Evolutionary conservation across 2,329 filamentous ascomycete species (phyloP).

Genomic region (Alternaria brassicae): DNA sequence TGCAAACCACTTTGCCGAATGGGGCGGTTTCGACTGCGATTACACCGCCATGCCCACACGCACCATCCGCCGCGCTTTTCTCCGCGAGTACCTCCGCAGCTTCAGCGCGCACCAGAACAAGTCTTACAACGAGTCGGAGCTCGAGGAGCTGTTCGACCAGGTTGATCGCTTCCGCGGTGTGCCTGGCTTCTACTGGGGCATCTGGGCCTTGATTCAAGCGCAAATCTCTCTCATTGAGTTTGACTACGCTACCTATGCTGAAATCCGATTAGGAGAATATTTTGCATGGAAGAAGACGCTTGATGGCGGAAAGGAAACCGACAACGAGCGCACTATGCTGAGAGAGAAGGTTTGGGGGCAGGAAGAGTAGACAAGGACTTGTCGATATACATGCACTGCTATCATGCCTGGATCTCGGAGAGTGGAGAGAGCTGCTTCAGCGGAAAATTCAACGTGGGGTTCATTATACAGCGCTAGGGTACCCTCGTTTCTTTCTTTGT

Average conservation of each 20-base stretch:
- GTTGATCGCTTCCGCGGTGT: conserved; percentile 88
- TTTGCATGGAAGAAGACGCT: conserved; percentile 85
- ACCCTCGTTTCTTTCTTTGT: background rate
- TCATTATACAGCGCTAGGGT: conserved; percentile 2
- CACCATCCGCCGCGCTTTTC: conserved; percentile 78
- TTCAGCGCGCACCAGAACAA: conserved; percentile 62
- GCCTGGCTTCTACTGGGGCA: conserved; percentile 89
- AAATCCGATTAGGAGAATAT: conserved; percentile 86
- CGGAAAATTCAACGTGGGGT: conserved; percentile 14
- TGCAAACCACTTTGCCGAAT: conserved; percentile 97
- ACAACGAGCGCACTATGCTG: conserved; percentile 63
- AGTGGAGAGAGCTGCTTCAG: background rate
- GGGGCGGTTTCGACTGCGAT: conserved; percentile 97
- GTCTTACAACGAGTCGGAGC: conserved; percentile 62
- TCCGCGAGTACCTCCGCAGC: conserved; percentile 79
- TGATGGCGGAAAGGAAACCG: conserved; percentile 68
- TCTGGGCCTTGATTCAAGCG: conserved; percentile 95
- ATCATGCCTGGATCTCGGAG: background rate
- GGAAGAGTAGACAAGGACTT: conserved; percentile 44
- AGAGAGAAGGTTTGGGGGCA: conserved; percentile 83
- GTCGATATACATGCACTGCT: background rate
- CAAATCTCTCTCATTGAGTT: conserved; percentile 96
- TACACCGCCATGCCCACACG: conserved; percentile 81
- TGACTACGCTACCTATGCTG: conserved; percentile 91
- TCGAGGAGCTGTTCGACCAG: conserved; percentile 74